Evolutionary conservation across 1,139 yeast genomes (phyloP), one percentile per base, ranked within the genome.

Genomic region (Diutina sp.): DNA sequence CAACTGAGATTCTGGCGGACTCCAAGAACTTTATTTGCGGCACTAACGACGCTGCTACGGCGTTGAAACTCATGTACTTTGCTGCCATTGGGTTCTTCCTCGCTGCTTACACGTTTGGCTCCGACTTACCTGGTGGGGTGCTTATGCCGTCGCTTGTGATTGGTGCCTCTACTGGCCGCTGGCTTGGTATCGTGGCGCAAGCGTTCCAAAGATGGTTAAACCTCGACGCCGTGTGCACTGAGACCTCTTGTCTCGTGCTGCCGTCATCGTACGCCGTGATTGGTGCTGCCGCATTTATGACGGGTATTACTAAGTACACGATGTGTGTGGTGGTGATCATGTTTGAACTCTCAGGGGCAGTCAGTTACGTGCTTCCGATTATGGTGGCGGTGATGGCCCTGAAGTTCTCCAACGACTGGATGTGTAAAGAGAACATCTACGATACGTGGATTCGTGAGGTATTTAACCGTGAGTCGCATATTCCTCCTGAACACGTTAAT

Each of bases 111-210:
- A 75, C 90, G 0, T 85, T 80, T 67, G 88, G 91, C 0, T 72
- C 83, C 0, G 74, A 77, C 45, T 71, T 87, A 7, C 95, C 95
- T 0, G 90, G 93, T 2, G 95, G 95, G 0, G 74, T 87, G 3
- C 69, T 87, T 58, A 80, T 84, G 80, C 95, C 95, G 0, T 80
- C 89, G 0, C 72, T 87, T 63, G 82, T 83, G 0, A 72, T 85
- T 18, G 95, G 95, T 3, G 95, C 88, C 0, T 70, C 84, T 1
- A 70, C 79, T 9, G 95, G 95, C 0, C 69, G 96, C 56, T 69
- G 85, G 6, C 63, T 85, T 6, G 96, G 96, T 0, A 73, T 84
- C 2, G 55, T 83, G 1, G 76, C 87, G 50, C 82, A 80, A 61
- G 67, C 67, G 1, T 61, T 82, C 29, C 88, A 84, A 65, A 64